These are phyloP conservation scores for Globisporangium barbulae DNA, from an alignment of 352 stramenopile genomes.

Conservation along the genomic window DNA sequence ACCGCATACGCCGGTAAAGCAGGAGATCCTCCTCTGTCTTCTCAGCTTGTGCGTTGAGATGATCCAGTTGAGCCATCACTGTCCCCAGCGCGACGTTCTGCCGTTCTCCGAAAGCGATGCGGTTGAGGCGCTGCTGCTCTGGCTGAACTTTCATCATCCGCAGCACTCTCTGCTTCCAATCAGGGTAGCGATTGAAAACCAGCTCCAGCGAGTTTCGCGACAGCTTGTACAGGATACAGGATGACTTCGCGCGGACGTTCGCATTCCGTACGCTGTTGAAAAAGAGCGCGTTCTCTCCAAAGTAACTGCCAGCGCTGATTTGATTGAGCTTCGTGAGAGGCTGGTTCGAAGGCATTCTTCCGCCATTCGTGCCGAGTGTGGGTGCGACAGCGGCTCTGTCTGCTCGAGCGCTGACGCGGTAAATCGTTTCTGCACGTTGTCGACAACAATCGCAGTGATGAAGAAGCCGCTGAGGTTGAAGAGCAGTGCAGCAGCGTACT, in stretches of 20 bases:
- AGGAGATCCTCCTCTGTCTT: constrained; percentile 38
- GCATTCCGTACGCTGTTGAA: constrained; percentile 56
- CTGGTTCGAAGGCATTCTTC: constrained; percentile 6
- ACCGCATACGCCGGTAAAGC: constrained; percentile 29
- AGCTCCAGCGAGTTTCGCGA: constrained; percentile 63
- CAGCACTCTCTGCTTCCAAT: constrained; percentile 71
- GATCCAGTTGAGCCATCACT: constrained; percentile 32
- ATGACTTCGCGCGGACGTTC: constrained; percentile 53
- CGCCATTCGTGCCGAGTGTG: neutral
- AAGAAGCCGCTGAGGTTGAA: constrained; percentile 80
- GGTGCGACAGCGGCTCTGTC: neutral
- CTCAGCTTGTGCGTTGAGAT: constrained; percentile 30
- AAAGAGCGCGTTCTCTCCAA: constrained; percentile 68
- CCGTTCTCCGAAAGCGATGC: constrained; percentile 37
- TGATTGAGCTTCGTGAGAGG: constrained; percentile 50
- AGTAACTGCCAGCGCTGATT: constrained; percentile 50
- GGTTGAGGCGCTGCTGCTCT: constrained; percentile 45
- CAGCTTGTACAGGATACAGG: constrained; percentile 68
- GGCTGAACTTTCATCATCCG: constrained; percentile 58
- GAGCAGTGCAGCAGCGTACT: constrained; percentile 46
- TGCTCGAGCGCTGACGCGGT: constrained; percentile 70
- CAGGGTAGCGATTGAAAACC: constrained; percentile 64
- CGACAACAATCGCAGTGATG: constrained; percentile 65
- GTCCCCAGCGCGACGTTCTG: constrained; percentile 30
- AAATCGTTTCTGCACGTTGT: constrained; percentile 77